Percentiles rank a stretch among this genome's conserved stretches.
phyloP scores from a whole-genome alignment of 2,329 filamentous ascomycete species.

The Leptographium radiaticola region DNA sequence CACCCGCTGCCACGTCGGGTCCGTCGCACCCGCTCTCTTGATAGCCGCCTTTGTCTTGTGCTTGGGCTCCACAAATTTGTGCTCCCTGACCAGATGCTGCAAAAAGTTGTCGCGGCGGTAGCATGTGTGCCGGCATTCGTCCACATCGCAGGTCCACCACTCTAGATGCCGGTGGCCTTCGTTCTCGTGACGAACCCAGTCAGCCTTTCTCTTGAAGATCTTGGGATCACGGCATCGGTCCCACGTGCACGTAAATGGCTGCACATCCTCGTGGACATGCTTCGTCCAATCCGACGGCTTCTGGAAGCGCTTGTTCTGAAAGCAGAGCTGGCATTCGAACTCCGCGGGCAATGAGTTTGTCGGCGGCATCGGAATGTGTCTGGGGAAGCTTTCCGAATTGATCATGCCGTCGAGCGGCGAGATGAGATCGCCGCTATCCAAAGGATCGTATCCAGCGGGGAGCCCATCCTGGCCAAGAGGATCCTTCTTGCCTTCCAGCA shows the following conservation, averaged over 20 bases:
- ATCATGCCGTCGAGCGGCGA: conserved; percentile 57
- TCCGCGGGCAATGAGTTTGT: conserved; percentile 66
- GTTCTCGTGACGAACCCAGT: conserved; percentile 91
- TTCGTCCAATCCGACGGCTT: conserved; percentile 97
- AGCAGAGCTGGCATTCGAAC: conserved; percentile 84
- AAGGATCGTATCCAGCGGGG: conserved; percentile 39
- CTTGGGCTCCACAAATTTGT: conserved; percentile 75
- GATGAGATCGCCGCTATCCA: conserved; percentile 44
- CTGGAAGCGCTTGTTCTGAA: conserved; percentile 68
- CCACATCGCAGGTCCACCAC: conserved; percentile 77
- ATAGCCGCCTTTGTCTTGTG: conserved; percentile 63
- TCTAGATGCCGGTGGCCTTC: conserved; percentile 82
- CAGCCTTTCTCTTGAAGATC: conserved; percentile 88
- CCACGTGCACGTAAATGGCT: conserved; percentile 89
- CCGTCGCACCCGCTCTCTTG: conserved; percentile 42
- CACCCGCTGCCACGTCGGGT: conserved; percentile 64
- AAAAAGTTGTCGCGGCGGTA: conserved; percentile 87
- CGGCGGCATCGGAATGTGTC: conserved; percentile 70
- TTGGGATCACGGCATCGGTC: conserved; percentile 71
- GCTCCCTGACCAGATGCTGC: conserved; percentile 82
- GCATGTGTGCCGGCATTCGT: conserved; percentile 70
- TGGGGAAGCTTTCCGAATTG: conserved; percentile 61
- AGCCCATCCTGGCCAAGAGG: conserved; percentile 44
- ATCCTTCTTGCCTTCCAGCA: conserved; percentile 47
- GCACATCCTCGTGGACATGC: conserved; percentile 86